Evolutionary conservation across 345 rosid species (phyloP).

Genomic region (Heritiera littoralis): DNA sequence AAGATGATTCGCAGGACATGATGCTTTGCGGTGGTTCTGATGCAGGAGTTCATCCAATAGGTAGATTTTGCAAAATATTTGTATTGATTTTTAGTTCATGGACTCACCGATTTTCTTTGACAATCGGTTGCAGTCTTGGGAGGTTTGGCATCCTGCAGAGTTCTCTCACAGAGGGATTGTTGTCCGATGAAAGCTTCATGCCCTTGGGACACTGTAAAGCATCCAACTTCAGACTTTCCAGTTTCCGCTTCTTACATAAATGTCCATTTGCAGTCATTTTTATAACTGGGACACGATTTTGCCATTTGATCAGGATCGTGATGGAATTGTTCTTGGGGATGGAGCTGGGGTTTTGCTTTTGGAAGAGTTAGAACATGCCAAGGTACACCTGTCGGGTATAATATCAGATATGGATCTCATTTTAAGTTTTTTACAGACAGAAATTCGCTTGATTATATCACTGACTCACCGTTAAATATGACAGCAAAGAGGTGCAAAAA

Average conservation of each 20-base stretch:
- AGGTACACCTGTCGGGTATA: conserved; percentile 45
- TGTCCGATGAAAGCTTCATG: background rate
- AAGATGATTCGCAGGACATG: conserved; percentile 55
- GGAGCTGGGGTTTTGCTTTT: conserved; percentile 45
- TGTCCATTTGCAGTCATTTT: too few relatives aligned
- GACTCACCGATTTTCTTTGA: too few relatives aligned
- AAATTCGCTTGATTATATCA: background rate
- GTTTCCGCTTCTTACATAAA: background rate
- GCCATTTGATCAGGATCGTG: background rate
- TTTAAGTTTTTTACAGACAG: background rate
- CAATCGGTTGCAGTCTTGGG: too few relatives aligned
- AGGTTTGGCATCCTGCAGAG: too few relatives aligned
- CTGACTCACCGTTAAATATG: background rate
- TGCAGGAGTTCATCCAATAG: conserved; percentile 79
- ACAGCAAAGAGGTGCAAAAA: conserved; percentile 83
- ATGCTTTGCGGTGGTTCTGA: conserved; percentile 99
- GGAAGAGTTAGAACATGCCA: conserved; percentile 95
- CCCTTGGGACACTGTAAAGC: conserved; percentile 11
- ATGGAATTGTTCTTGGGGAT: background rate
- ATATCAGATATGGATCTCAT: background rate
- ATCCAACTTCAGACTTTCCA: background rate
- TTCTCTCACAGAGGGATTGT: conserved; percentile 4
- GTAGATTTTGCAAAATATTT: conserved; percentile 27
- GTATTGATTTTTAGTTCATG: too few relatives aligned
- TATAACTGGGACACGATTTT: background rate